A percentile compares a stretch with the other conserved stretches of the same genome.
Conservation (phyloP, 306 rosid species). For the Cucumis cinereus region DNA sequence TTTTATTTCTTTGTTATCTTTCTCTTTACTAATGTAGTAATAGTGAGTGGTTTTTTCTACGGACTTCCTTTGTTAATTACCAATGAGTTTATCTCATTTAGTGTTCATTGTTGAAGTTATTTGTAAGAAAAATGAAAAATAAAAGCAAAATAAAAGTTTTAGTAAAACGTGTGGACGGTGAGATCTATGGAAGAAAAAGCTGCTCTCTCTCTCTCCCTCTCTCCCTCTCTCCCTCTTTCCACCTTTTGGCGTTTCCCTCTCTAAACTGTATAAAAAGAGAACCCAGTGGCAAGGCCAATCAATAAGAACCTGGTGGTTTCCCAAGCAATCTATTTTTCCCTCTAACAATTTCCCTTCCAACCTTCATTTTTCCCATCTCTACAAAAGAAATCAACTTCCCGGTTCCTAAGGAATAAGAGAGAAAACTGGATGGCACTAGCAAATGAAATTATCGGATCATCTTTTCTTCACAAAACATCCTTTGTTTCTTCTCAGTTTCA, state of each 20-base stretch:
- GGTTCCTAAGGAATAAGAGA: background rate
- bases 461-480: slow-evolving; percentile 30
- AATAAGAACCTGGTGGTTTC: background rate
- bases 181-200: background rate
- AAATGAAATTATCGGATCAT: slow-evolving; percentile 38
- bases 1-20: too few species aligned
- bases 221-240: background rate
- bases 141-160: too few species aligned
- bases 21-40: too few species aligned
- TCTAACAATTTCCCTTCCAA: background rate
- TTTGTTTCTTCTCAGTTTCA: slow-evolving; percentile 27
- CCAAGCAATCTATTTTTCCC: background rate
- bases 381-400: background rate
- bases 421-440: slow-evolving; percentile 36
- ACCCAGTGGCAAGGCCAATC: background rate
- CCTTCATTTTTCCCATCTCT: slow-evolving; percentile 2
- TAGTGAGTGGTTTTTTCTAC: too few species aligned
- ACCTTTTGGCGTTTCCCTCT: background rate
- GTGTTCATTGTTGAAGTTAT: too few species aligned
- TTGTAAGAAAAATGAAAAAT: too few species aligned
- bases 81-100: too few species aligned
- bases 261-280: background rate
- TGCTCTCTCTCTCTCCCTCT: background rate
- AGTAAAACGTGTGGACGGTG: slow-evolving; percentile 10
- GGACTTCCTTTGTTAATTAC: too few species aligned